Conservation (phyloP, 2,329 filamentous ascomycete genomes). For the Alternaria consortialis region DNA sequence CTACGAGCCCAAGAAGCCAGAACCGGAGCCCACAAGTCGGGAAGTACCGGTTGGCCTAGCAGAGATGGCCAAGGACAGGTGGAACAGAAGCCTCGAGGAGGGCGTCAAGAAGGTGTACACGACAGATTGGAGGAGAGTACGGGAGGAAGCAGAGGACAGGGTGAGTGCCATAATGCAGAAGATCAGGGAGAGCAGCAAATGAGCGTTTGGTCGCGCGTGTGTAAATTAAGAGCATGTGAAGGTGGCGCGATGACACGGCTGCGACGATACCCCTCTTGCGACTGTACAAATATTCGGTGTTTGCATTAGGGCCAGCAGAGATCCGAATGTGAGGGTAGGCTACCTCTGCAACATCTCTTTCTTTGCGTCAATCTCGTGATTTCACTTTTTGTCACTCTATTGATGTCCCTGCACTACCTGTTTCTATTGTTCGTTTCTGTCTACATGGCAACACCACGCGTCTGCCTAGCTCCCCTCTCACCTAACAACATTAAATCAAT, state of each 20-base stretch:
- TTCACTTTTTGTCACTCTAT: background rate
- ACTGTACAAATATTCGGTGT: conserved; percentile 13
- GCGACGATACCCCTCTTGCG: conserved; percentile 33
- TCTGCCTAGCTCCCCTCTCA: conserved; percentile 12
- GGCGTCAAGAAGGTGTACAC: conserved; percentile 54
- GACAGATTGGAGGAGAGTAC: conserved; percentile 56
- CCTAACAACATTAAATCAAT: background rate
- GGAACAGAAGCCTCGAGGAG: conserved; percentile 59
- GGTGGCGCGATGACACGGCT: conserved; percentile 7
- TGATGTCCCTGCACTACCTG: conserved; percentile 12
- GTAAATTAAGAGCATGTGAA: background rate
- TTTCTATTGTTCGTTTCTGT: conserved; percentile 17
- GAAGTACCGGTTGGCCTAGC: conserved; percentile 53
- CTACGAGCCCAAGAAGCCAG: conserved; percentile 54
- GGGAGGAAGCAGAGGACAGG: conserved; percentile 54
- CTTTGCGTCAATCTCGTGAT: background rate
- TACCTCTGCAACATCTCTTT: background rate
- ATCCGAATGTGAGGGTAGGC: conserved; percentile 3
- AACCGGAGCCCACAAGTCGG: conserved; percentile 51
- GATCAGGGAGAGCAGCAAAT: conserved; percentile 42
- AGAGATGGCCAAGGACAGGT: conserved; percentile 60
- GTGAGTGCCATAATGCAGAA: conserved; percentile 47
- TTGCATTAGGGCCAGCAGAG: conserved; percentile 10
- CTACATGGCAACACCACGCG: conserved; percentile 6
- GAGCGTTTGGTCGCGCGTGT: conserved; percentile 3